A percentile compares a stretch with the other conserved stretches of the same genome.
These are phyloP conservation scores for Naganishia vaughanmartiniae DNA, from an alignment of 768 basidiomycete species.

Conservation along the genomic window DNA sequence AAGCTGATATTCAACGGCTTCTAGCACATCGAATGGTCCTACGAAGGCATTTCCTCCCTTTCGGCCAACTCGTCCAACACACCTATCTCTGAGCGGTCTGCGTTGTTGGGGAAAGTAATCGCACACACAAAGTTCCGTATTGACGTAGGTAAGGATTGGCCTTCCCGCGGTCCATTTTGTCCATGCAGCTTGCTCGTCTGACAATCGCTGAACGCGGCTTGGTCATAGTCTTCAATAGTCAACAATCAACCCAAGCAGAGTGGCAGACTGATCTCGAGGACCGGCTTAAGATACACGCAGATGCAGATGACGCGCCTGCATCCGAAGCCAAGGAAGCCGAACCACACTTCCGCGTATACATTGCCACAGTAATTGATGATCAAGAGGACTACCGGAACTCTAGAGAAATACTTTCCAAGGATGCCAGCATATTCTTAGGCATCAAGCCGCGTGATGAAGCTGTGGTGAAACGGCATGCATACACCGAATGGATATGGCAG, in stretches of 20 bases:
- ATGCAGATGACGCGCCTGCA: neutral
- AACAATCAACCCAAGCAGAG: neutral
- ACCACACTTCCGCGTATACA: slow-evolving; percentile 2
- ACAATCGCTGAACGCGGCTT: neutral
- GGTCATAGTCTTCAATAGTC: neutral
- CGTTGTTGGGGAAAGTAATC: slow-evolving; percentile 12
- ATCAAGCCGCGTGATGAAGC: slow-evolving; percentile 67
- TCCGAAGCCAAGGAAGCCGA: neutral
- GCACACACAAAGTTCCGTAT: slow-evolving; percentile 4
- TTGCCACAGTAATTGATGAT: neutral
- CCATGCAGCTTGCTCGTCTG: too few relatives aligned
- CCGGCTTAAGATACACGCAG: neutral
- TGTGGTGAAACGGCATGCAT: slow-evolving; percentile 63
- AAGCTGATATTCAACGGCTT: neutral
- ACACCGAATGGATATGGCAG: slow-evolving; percentile 73
- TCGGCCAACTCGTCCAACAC: neutral
- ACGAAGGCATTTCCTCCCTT: neutral
- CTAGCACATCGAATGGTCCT: slow-evolving; percentile 16
- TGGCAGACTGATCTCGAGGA: neutral
- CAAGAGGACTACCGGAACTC: neutral
- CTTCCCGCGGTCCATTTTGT: neutral
- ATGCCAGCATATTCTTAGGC: slow-evolving; percentile 62
- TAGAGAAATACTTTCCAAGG: neutral
- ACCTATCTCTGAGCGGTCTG: slow-evolving; percentile 2
- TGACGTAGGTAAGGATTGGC: neutral